phyloP scores from a whole-genome alignment of 2,329 filamentous ascomycete species.

The Hymenoscyphus fraxineus region DNA sequence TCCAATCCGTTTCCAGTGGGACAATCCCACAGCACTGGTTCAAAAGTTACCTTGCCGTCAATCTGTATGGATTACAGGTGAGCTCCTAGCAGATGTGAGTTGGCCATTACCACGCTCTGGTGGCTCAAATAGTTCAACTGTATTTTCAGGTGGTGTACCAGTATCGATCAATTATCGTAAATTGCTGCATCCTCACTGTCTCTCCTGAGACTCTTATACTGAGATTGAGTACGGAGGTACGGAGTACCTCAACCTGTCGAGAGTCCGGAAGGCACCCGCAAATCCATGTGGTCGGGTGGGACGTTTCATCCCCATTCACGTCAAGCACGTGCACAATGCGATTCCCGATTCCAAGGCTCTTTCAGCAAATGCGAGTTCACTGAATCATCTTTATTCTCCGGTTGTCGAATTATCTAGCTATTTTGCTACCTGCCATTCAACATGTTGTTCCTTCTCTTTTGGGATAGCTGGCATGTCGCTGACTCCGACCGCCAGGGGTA shows the following conservation, averaged over 20 bases:
- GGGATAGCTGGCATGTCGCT: not conserved
- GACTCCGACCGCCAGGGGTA: not conserved
- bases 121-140: not conserved
- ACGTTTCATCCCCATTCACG: not conserved
- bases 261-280: not conserved
- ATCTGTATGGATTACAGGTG: not conserved
- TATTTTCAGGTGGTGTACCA: not conserved
- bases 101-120: not conserved
- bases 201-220: too few species aligned
- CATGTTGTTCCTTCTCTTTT: not conserved
- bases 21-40: not conserved
- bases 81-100: not conserved
- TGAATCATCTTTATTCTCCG: not conserved
- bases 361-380: not conserved
- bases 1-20: too few species aligned
- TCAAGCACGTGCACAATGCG: not conserved
- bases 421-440: not conserved
- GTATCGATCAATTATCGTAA: not conserved
- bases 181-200: not conserved
- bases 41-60: too few species aligned
- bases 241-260: not conserved
- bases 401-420: constrained; percentile 1
- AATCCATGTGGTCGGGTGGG: not conserved
- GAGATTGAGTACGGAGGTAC: not conserved
- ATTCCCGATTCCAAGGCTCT: not conserved